A percentile compares a stretch with the other conserved stretches of the same genome.
phyloP scores from a whole-genome alignment of 352 stramenopile genomes.

The Paralagenidium karlingii region DNA sequence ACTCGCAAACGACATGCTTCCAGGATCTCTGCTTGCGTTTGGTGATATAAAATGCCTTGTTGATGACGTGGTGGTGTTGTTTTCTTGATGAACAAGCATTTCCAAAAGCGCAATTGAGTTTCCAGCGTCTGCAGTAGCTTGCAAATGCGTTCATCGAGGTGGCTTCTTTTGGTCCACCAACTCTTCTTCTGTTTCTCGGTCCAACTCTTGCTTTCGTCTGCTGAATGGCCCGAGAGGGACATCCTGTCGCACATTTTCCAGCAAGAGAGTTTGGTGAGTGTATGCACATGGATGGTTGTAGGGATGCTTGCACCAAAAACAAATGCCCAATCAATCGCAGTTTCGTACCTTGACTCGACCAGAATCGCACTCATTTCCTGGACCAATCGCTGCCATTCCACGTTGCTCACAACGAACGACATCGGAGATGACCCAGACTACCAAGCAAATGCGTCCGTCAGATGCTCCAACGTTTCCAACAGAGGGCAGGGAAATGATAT shows the following conservation, averaged over 20 bases:
- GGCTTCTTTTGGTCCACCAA: slow-evolving; percentile 60
- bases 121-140: slow-evolving; percentile 27
- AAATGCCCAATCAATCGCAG: neutral
- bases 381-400: slow-evolving; percentile 24
- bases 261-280: too few relatives aligned
- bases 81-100: slow-evolving; percentile 27
- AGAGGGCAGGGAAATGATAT: slow-evolving; percentile 7
- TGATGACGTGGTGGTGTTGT: slow-evolving; percentile 1
- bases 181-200: slow-evolving; percentile 44
- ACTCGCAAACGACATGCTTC: slow-evolving; percentile 12
- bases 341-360: slow-evolving; percentile 34
- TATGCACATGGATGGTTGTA: neutral
- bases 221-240: slow-evolving; percentile 44
- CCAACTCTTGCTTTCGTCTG: slow-evolving; percentile 36
- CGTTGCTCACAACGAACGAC: slow-evolving; percentile 32
- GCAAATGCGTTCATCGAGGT: slow-evolving; percentile 33
- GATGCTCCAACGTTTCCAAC: neutral
- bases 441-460: neutral
- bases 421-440: slow-evolving; percentile 7
- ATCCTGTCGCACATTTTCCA: slow-evolving; percentile 23
- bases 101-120: slow-evolving; percentile 39
- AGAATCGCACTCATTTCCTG: slow-evolving; percentile 35
- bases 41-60: neutral
- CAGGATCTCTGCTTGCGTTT: slow-evolving; percentile 2
- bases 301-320: neutral